Base-by-base conservation (phyloP, 192 early-diverging fungal genomes). In the Polychytrium aggregatum region DNA sequence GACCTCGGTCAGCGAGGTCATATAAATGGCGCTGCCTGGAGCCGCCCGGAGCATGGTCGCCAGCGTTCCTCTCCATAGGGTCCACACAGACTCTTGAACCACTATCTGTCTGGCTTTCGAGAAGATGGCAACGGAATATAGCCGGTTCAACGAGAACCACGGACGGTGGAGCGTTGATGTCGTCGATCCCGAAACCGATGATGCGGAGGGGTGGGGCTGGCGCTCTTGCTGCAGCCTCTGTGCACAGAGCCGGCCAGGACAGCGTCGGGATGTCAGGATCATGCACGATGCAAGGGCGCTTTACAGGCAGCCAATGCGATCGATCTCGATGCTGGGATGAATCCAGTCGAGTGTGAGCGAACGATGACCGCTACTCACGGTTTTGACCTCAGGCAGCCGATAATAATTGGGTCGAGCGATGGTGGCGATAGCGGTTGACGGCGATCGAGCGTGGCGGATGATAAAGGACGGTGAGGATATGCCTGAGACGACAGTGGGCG, bases 1-100 rank as follows among this genome's bases (percentile, higher is more conserved):
- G 26, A 68, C 61, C 44, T 84, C 69, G n/a, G 83, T 68, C 43
- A 88, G 53, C 0, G 72, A 68, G 30, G 70, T 64, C 53, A 87
- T 87, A 42, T 90, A 90, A 43, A 85, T 53, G 11, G 75, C 84
- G 17, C 71, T 71, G 1, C 87, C 87, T 7, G 80, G 68, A 0
- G 82, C 52, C 20, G 65, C 55, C 2, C 85, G 66, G 17, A 78
- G 52, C 21, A 67, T 68, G 0, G 87, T 90, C 20, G 87, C 82
- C 18, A 62, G 52, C 0, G 87, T 82, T 41, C 87, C 87, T 38
- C 82, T 70, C 87, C 87, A 90, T n/a, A 90, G 71, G n/a, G 81
- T 83, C 37, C 51, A 44, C 9, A 83, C 49, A 0, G 71, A 70
- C 28, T 83, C 71, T 25, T 60, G 48, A 33, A 33, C 31, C 31